Base-by-base conservation (phyloP, 2,329 filamentous ascomycete genomes). In the Eurotiales sp. region DNA sequence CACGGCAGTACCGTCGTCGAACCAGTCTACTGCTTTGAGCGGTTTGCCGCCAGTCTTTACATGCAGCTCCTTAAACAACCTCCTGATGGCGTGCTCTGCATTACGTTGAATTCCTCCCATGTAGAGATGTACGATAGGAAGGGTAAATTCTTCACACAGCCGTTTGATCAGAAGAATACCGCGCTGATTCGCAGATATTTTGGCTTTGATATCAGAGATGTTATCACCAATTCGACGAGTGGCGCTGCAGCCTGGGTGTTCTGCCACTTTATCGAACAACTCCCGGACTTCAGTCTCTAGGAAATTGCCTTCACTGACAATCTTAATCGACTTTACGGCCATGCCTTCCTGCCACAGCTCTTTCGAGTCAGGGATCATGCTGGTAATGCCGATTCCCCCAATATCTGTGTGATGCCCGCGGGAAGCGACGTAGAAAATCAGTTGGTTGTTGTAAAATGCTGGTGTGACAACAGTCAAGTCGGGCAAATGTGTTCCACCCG, bases 121-220 rank as follows among this genome's bases (percentile, higher is more conserved):
- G 65, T 90, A 90, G 59, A 87, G 84, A 56, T 87, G 82, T 0
- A 91, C 88, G 0, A 86, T 83, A 1, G 82, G 74, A 61, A 87
- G 79, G 14, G 82, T 82, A 58, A 89, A 90, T 60, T 91, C 88
- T 32, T 81, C 78, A 58, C 91, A 89, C 3, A 91, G 72, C 0
- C 78, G 76, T 36, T 77, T 77, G 55, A 92, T 90, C 17, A 90
- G 75, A 32, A 81, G 83, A 61, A 90, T 90, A 7, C 88, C 88
- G 64, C 89, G 89, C 60, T 89, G 85, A 60, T 93, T 92, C 4
- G 88, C 87, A 1, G 88, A 87, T 3, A 91, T 83, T 63, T 91
- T 87, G 1, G 88, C 88, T 67, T 90, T 89, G 39, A 92, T 75
- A 63, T 92, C 88, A 54, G 87, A 88, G 60, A 92, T 75, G 62